Conservation (phyloP, 2,329 filamentous ascomycete species). For the Delphinella strobiligena region DNA sequence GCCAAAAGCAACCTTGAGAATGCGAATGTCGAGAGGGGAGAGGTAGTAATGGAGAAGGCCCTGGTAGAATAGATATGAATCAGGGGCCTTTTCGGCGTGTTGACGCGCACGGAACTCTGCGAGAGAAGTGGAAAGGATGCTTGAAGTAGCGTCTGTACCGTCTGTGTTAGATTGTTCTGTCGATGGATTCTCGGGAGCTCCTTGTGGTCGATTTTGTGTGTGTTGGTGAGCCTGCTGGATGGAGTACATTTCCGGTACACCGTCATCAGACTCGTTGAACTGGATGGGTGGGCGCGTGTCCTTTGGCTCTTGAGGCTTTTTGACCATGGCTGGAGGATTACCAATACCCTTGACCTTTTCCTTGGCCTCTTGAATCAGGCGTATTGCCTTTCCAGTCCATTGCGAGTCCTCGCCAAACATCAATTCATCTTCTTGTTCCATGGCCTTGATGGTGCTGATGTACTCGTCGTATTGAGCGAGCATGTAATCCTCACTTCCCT, state of each 20-base stretch:
- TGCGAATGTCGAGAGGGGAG: constrained; percentile 81
- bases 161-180: neutral
- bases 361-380: constrained; percentile 60
- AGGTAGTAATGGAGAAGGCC: constrained; percentile 80
- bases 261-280: constrained; percentile 33
- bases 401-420: constrained; percentile 89
- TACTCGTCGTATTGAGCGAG: constrained; percentile 66
- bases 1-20: constrained; percentile 79
- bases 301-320: constrained; percentile 35
- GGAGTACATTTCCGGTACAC: constrained; percentile 40
- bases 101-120: constrained; percentile 34
- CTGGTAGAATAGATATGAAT: constrained; percentile 77
- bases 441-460: constrained; percentile 57
- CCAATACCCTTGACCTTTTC: constrained; percentile 60
- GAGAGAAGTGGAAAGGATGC: constrained; percentile 28
- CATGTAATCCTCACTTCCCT: constrained; percentile 85
- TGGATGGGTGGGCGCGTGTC: constrained; percentile 36
- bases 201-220: constrained; percentile 21
- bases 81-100: constrained; percentile 28
- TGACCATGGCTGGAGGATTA: constrained; percentile 45
- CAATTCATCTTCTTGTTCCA: constrained; percentile 80
- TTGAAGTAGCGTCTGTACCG: constrained; percentile 10
- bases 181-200: neutral
- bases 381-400: constrained; percentile 78
- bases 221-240: constrained; percentile 36